Conservation (phyloP, 495 filamentous ascomycete genomes). For the Penicillium chermesinum region DNA sequence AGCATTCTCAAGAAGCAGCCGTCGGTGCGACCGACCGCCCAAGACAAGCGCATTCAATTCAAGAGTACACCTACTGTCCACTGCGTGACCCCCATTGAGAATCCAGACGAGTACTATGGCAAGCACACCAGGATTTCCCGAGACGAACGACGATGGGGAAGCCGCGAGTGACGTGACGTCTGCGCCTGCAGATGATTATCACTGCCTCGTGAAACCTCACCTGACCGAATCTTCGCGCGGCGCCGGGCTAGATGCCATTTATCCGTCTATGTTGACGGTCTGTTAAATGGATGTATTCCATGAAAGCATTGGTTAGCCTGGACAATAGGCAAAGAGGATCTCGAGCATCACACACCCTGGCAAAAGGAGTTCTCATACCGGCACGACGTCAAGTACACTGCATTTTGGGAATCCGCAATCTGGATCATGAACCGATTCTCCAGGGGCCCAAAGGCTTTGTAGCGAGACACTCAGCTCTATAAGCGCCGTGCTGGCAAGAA, state of each 20-base stretch:
- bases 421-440: too few species aligned
- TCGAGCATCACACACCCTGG: neutral
- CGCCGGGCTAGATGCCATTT: neutral
- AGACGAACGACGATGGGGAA: slow-evolving; percentile 47
- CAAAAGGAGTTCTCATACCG: neutral
- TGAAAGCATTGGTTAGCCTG: too few species aligned
- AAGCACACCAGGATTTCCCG: slow-evolving; percentile 45
- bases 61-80: slow-evolving; percentile 43
- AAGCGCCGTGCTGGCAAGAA: neutral
- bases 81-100: slow-evolving; percentile 49
- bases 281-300: too few species aligned
- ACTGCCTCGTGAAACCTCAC: neutral
- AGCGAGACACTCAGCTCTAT: too few species aligned
- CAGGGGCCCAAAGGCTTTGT: too few species aligned
- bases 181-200: slow-evolving; percentile 1
- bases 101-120: slow-evolving; percentile 50
- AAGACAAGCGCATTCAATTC: slow-evolving; percentile 45
- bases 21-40: slow-evolving; percentile 7
- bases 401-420: too few species aligned
- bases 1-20: slow-evolving; percentile 49
- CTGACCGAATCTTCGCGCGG: neutral
- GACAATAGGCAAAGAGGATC: too few species aligned
- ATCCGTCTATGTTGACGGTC: too few species aligned
- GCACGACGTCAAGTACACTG: too few species aligned
- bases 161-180: slow-evolving; percentile 25